Conservation (phyloP, 2,329 filamentous ascomycete genomes). For the Fusarium guadeloupense region DNA sequence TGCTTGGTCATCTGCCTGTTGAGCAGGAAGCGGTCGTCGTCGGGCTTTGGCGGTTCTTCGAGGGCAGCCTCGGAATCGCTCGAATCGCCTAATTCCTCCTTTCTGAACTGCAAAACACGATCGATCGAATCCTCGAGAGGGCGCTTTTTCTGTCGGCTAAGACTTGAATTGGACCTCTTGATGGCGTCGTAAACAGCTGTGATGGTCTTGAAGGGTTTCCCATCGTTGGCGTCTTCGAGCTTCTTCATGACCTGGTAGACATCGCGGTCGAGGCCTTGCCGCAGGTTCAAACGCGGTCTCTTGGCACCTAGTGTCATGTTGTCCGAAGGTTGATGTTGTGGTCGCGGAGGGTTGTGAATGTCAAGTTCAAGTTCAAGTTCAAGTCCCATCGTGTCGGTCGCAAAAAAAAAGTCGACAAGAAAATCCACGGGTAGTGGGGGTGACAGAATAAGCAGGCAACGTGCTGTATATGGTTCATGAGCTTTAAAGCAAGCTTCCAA, state of each 20-base stretch:
- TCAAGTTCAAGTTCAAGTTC: neutral
- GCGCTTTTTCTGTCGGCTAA: slow-evolving; percentile 84
- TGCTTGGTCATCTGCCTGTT: slow-evolving; percentile 55
- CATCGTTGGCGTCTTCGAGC: slow-evolving; percentile 72
- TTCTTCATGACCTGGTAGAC: slow-evolving; percentile 84
- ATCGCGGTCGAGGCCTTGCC: slow-evolving; percentile 67
- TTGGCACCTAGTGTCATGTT: slow-evolving; percentile 31
- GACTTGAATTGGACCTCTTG: slow-evolving; percentile 84
- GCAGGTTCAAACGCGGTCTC: slow-evolving; percentile 31
- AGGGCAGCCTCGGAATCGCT: slow-evolving; percentile 61
- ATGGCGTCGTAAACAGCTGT: slow-evolving; percentile 79
- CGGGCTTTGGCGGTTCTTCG: slow-evolving; percentile 50
- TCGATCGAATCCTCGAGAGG: slow-evolving; percentile 87
- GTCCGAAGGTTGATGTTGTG: neutral
- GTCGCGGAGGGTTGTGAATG: neutral
- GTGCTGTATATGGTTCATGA: neutral
- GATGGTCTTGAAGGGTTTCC: slow-evolving; percentile 60
- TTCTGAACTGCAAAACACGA: slow-evolving; percentile 77
- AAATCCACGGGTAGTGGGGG: accelerated
- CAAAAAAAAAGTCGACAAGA: neutral
- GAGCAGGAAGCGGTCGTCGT: slow-evolving; percentile 52
- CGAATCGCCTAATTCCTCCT: slow-evolving; percentile 67
- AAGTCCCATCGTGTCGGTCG: neutral
- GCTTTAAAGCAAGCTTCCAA: neutral
- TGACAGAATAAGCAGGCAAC: slow-evolving; percentile 7